Conservation (phyloP, 2,329 filamentous ascomycete genomes). For the Cladosporium phlei region DNA sequence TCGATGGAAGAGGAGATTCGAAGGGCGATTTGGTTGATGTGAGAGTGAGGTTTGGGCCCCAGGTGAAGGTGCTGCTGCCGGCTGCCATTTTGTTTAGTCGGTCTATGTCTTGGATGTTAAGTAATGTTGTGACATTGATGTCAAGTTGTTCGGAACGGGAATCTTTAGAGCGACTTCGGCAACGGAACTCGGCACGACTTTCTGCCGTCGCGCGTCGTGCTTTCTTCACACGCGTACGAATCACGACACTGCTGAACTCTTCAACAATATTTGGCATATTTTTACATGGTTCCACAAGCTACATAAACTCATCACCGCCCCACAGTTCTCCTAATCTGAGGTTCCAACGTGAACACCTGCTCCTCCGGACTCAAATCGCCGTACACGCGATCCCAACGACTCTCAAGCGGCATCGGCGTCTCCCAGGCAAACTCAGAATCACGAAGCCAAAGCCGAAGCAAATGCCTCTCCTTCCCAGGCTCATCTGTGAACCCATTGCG, state of each 20-base stretch:
- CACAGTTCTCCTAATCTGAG: constrained; percentile 26
- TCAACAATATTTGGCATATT: too few species aligned
- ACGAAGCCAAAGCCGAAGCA: constrained; percentile 45
- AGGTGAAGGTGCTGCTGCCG: constrained; percentile 30
- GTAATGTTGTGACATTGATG: not conserved
- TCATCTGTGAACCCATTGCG: constrained; percentile 44
- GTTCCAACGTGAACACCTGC: constrained; percentile 54
- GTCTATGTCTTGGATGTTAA: not conserved
- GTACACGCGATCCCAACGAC: constrained; percentile 52
- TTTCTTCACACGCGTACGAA: too few species aligned
- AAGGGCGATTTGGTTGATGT: constrained; percentile 30
- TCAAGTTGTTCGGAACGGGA: too few species aligned
- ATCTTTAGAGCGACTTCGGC: not conserved
- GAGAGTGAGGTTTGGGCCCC: constrained; percentile 28
- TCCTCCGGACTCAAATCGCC: constrained; percentile 48
- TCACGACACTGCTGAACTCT: too few species aligned
- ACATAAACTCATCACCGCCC: too few species aligned
- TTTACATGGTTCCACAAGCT: too few species aligned
- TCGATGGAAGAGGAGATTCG: constrained; percentile 27
- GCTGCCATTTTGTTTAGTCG: constrained; percentile 18
- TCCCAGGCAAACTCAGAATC: constrained; percentile 45
- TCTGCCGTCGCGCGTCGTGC: too few species aligned
- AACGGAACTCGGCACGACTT: too few species aligned
- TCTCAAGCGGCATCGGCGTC: constrained; percentile 36
- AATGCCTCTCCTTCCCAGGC: constrained; percentile 39